Evolutionary conservation across 2,329 filamentous ascomycete species (phyloP).

Genomic region (Aureobasidium uvarum): DNA sequence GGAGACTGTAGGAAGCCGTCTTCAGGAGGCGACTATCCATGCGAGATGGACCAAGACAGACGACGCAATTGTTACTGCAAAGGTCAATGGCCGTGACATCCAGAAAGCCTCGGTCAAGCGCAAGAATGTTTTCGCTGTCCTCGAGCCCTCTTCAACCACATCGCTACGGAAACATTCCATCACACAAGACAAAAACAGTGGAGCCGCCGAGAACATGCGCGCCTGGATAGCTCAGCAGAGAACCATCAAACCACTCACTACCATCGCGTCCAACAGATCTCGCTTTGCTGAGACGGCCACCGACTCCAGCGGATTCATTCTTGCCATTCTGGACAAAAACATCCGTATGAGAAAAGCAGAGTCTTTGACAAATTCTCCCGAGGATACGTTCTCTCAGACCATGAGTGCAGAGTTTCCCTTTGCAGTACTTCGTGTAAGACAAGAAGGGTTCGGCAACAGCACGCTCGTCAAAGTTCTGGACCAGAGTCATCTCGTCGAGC

Average conservation of each 20-base stretch:
- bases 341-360: conserved; percentile 42
- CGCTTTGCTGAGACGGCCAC: conserved; percentile 52
- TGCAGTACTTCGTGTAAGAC: conserved; percentile 52
- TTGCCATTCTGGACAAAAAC: conserved; percentile 51
- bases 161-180: conserved; percentile 28
- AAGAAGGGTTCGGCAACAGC: conserved; percentile 45
- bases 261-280: conserved; percentile 47
- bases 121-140: conserved; percentile 45
- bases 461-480: conserved; percentile 47
- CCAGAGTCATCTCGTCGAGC: conserved; percentile 51
- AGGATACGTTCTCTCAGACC: conserved; percentile 26
- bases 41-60: conserved; percentile 37
- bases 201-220: conserved; percentile 35
- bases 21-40: conserved; percentile 38
- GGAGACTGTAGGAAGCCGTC: conserved; percentile 36
- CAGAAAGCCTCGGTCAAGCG: conserved; percentile 34
- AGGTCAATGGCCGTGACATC: conserved; percentile 2
- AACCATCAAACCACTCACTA: conserved; percentile 49
- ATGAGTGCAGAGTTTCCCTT: conserved; percentile 46
- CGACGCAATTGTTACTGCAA: conserved; percentile 23
- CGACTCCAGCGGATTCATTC: conserved; percentile 43
- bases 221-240: conserved; percentile 48
- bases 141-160: conserved; percentile 32
- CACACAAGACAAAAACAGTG: conserved; percentile 32
- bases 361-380: not conserved